A percentile compares a stretch with the other conserved stretches of the same genome.
Evolutionary conservation across 2,329 filamentous ascomycete species (phyloP).

Genomic region (Cytospora mali): DNA sequence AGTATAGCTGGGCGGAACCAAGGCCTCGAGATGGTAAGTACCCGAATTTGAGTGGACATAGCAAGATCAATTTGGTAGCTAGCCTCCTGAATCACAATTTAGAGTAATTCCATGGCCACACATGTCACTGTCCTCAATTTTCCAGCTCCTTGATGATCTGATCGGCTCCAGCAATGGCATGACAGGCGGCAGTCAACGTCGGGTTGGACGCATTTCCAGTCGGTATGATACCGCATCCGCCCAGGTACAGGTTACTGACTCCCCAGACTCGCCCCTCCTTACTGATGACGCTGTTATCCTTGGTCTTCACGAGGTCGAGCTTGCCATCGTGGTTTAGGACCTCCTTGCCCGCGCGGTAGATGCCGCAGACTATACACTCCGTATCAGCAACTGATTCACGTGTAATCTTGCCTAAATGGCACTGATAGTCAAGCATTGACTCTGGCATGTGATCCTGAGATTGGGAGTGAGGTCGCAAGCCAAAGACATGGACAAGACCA

Average conservation of each 20-base stretch:
- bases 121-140: background rate
- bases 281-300: conserved; percentile 30
- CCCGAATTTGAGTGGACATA: background rate
- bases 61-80: background rate
- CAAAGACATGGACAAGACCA: background rate
- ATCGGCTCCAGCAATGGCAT: conserved; percentile 31
- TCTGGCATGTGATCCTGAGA: too few species aligned
- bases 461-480: too few species aligned
- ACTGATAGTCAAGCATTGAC: too few species aligned
- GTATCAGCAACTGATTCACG: conserved; percentile 3
- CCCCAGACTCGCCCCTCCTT: conserved; percentile 32
- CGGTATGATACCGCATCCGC: conserved; percentile 34
- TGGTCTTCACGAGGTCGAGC: conserved; percentile 1
- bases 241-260: conserved; percentile 31
- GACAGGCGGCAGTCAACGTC: conserved; percentile 34
- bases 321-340: background rate
- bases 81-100: background rate
- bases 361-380: conserved; percentile 26
- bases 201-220: conserved; percentile 33
- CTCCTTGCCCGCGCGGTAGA: conserved; percentile 28
- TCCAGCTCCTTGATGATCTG: background rate
- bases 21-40: background rate
- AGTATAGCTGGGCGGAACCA: background rate
- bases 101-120: background rate
- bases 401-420: too few species aligned